Evolutionary conservation across 1,139 yeast species (phyloP), one percentile per base, ranked within the genome.

Genomic region (Saccharomycopsis crataegensis): DNA sequence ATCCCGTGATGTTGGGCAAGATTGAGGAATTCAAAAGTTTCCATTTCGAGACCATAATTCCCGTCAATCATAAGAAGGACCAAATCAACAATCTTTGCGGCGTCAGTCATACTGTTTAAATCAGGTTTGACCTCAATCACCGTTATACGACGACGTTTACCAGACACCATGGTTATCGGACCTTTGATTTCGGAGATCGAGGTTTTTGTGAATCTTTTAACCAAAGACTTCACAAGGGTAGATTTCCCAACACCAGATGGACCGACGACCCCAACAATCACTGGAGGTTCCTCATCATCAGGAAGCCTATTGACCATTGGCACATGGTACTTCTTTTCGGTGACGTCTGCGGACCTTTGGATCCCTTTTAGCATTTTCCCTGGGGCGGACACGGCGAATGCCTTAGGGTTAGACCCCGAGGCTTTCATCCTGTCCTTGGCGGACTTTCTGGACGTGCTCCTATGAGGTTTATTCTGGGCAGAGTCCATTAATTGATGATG

Each of bases 191-290:
- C 98, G 40, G 80, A 74, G 49, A 94, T 69, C 0, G 94, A 79
- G 34, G 94, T 88, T 68, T 94, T 94, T n/a, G 98, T 82, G 68
- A 88, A 79, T 67, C 97, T 74, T 68, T 93, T 78, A 11, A 94
- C 90, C 57, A 94, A 74, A 8, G 97, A 90, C 67, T 89, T 86
- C 65, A 94, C 89, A 64, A 94, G 75, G 0, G 99, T 93, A 17
- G 97, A 82, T 67, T 94, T 94, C 60, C 99, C 99, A 0, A 98
- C 93, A 9, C 99, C 99, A 8, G 96, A 96, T 8, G 99, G 99
- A 0, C 99, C 99, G 16, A 93, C 97, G 6, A 93, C 96, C 0
- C 97, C 97, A 41, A 94, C 89, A 55, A 94, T 83, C 28, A 93
- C 86, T 53, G 99, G 99, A 41, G 99, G 98, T 1, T 99, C 97